Evolutionary conservation across 352 stramenopile species (phyloP).

Genomic region (Aphanomyces invadans): DNA sequence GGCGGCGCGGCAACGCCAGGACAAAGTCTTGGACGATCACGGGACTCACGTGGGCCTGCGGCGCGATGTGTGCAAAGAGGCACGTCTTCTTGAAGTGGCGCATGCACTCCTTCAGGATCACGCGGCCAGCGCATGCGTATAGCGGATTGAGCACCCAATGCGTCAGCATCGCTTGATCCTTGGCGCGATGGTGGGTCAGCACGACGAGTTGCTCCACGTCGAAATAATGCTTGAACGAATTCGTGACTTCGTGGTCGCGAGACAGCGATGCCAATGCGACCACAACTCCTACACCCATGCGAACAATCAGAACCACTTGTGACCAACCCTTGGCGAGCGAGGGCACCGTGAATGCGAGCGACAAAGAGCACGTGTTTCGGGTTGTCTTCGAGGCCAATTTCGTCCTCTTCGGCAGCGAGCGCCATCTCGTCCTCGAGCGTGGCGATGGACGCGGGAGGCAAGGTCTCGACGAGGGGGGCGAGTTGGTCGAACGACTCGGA

Average conservation of each 20-base stretch:
- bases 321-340: conserved; percentile 28
- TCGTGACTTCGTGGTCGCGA: conserved; percentile 41
- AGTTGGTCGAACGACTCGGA: conserved; percentile 8
- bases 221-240: conserved; percentile 49
- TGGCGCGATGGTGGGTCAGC: conserved; percentile 56
- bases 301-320: conserved; percentile 26
- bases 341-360: conserved; percentile 36
- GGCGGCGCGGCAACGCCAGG: conserved; percentile 46
- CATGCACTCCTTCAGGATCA: conserved; percentile 76
- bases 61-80: conserved; percentile 39
- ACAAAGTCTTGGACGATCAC: conserved; percentile 48
- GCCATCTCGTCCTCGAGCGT: conserved; percentile 35
- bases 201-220: conserved; percentile 55
- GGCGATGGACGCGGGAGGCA: conserved; percentile 8
- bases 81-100: conserved; percentile 63
- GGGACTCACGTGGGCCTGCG: conserved; percentile 2
- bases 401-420: conserved; percentile 39
- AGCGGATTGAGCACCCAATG: conserved; percentile 69
- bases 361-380: conserved; percentile 53
- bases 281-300: conserved; percentile 24
- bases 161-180: conserved; percentile 55
- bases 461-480: conserved; percentile 3
- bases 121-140: conserved; percentile 48
- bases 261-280: conserved; percentile 41
- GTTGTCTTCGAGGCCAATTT: conserved; percentile 60